Conservation (phyloP, 345 rosid genomes). For the Limnanthes douglasii region DNA sequence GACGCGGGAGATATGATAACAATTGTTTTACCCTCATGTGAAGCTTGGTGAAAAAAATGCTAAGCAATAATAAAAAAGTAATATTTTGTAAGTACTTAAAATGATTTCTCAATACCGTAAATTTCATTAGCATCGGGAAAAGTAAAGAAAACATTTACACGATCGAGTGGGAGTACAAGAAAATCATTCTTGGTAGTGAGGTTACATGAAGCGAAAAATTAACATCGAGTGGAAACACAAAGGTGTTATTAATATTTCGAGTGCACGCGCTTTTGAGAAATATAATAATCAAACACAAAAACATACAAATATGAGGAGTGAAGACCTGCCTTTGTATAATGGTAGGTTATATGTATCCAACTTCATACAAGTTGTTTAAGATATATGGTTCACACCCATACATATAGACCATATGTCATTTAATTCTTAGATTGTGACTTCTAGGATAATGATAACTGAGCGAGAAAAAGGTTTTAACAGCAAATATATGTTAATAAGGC, state of each 20-base stretch:
- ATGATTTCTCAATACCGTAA: conserved; percentile 37
- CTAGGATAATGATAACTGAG: no score
- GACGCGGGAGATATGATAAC: conserved; percentile 81
- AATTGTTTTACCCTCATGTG: conserved; percentile 62
- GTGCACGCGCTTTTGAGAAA: not conserved
- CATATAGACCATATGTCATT: no score
- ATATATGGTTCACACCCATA: conserved; percentile 52
- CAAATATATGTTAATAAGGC: no score
- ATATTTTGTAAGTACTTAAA: not conserved
- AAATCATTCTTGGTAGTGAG: conserved; percentile 82
- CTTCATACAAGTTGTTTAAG: conserved; percentile 51
- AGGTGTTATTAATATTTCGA: not conserved
- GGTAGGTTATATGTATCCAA: conserved; percentile 89
- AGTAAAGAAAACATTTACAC: conserved; percentile 80
- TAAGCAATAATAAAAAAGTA: conserved; percentile 10
- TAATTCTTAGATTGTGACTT: no score
- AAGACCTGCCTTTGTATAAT: conserved; percentile 95
- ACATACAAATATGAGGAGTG: conserved; percentile 70
- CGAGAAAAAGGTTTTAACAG: no score
- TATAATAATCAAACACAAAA: conserved; percentile 5
- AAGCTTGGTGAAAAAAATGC: conserved; percentile 24
- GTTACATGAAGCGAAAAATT: conserved; percentile 6
- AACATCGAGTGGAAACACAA: not conserved
- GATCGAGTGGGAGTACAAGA: conserved; percentile 98
- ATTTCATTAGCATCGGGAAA: conserved; percentile 85